These are phyloP conservation scores for Pouteria campechiana DNA, from an alignment of 179 eudicot genomes.

Conservation along the genomic window DNA sequence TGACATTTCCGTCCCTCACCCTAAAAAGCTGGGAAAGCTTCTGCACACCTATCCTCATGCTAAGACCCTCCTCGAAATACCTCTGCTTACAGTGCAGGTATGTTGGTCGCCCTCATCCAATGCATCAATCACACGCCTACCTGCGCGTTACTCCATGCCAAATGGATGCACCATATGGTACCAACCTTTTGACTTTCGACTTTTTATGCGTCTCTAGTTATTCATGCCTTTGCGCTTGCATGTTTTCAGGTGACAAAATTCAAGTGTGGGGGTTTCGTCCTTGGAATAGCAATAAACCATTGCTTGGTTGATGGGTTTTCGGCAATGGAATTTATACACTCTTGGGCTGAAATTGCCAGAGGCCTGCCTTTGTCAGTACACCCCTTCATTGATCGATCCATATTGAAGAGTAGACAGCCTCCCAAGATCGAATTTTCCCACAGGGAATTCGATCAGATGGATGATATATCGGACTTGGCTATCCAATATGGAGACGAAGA, in stretches of 20 bases:
- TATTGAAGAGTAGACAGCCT: not conserved
- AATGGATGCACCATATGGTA: too few relatives aligned
- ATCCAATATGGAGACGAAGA: not conserved
- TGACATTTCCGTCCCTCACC: conserved; percentile 4
- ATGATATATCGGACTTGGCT: not conserved
- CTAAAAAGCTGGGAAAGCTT: not conserved
- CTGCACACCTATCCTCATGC: conserved; percentile 5
- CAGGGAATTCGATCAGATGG: not conserved
- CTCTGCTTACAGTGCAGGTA: conserved; percentile 16
- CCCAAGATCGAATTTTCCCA: conserved; percentile 2
- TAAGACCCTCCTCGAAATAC: conserved; percentile 6
- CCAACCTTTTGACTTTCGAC: too few relatives aligned
- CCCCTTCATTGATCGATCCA: conserved; percentile 3
- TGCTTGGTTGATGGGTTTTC: conserved; percentile 9
- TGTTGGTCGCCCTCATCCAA: too few relatives aligned
- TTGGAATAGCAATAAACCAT: conserved; percentile 14
- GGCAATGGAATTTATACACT: conserved; percentile 10
- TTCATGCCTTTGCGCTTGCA: not conserved
- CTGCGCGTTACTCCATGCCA: too few relatives aligned
- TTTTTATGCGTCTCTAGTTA: not conserved
- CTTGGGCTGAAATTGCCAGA: conserved; percentile 10
- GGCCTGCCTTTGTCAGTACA: not conserved
- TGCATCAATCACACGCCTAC: too few relatives aligned
- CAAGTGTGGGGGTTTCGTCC: conserved; percentile 15
- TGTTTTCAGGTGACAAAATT: conserved; percentile 11